phyloP scores from a whole-genome alignment of 1,284 basidiomycete genomes.

The Cutaneotrichosporon spelunceum region DNA sequence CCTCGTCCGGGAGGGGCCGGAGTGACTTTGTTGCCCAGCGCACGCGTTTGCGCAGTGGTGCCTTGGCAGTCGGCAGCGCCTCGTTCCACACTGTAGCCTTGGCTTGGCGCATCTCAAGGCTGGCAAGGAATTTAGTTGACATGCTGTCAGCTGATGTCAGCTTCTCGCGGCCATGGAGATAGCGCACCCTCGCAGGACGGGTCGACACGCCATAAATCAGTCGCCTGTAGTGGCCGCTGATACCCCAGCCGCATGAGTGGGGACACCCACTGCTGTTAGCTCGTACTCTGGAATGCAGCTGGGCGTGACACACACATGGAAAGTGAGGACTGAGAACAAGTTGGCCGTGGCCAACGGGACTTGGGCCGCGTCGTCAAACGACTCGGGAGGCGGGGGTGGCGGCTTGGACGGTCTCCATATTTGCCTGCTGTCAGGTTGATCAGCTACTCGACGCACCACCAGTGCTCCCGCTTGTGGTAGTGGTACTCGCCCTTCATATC shows the following conservation, averaged over 20 bases:
- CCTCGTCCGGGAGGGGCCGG: conserved; percentile 23
- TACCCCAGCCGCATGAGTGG: conserved; percentile 64
- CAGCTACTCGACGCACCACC: conserved; percentile 33
- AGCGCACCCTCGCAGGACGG: conserved; percentile 51
- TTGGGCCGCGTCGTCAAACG: conserved; percentile 61
- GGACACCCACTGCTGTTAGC: conserved; percentile 50
- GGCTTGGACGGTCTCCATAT: conserved; percentile 58
- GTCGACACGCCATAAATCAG: conserved; percentile 66
- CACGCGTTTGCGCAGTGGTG: conserved; percentile 55
- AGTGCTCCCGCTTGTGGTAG: conserved; percentile 38
- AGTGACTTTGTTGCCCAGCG: conserved; percentile 56
- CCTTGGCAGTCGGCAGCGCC: conserved; percentile 22
- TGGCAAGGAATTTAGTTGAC: conserved; percentile 51
- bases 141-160: conserved; percentile 55
- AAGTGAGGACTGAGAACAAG: conserved; percentile 61
- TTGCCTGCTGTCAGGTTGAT: conserved; percentile 30
- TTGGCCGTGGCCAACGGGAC: conserved; percentile 62
- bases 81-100: conserved; percentile 44
- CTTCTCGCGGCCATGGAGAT: not conserved
- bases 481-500: conserved; percentile 28
- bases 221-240: conserved; percentile 66
- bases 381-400: conserved; percentile 60
- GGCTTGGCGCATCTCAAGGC: conserved; percentile 31
- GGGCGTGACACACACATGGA: conserved; percentile 42
- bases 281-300: not conserved